phyloP scores from a whole-genome alignment of 2,329 filamentous ascomycete species.

The Penicillium polonicum region DNA sequence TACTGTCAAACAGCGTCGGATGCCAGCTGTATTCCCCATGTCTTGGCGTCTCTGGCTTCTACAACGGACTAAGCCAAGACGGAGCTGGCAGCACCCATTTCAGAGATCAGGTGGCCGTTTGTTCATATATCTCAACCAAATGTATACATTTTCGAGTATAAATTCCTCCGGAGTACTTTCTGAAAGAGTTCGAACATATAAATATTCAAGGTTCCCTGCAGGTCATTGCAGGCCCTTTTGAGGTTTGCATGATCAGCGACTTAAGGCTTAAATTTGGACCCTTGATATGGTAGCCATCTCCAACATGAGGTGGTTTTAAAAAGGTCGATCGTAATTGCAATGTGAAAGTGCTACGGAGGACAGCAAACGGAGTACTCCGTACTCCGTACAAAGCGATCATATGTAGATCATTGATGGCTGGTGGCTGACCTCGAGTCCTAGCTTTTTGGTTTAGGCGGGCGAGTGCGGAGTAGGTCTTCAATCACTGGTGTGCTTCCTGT shows the following conservation, averaged over 20 bases:
- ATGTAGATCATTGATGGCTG: neutral
- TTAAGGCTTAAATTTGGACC: neutral
- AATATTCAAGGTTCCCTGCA: neutral
- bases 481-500: neutral
- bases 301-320: neutral
- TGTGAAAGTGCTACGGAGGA: neutral
- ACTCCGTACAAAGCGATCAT: neutral
- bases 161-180: neutral
- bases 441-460: neutral
- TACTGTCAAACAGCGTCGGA: neutral
- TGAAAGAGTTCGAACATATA: neutral
- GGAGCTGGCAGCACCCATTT: neutral
- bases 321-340: neutral
- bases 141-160: neutral
- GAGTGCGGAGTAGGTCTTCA: neutral
- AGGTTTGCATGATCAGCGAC: neutral
- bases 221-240: neutral
- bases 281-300: neutral
- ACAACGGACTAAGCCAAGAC: neutral
- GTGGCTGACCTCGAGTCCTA: neutral
- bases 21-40: neutral
- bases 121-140: neutral
- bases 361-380: neutral
- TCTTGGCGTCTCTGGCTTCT: neutral
- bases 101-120: neutral